Evolutionary conservation across 805 yeast species (phyloP), one percentile per base, ranked within the genome.

Genomic region (Pichia rugopelliculosa): DNA sequence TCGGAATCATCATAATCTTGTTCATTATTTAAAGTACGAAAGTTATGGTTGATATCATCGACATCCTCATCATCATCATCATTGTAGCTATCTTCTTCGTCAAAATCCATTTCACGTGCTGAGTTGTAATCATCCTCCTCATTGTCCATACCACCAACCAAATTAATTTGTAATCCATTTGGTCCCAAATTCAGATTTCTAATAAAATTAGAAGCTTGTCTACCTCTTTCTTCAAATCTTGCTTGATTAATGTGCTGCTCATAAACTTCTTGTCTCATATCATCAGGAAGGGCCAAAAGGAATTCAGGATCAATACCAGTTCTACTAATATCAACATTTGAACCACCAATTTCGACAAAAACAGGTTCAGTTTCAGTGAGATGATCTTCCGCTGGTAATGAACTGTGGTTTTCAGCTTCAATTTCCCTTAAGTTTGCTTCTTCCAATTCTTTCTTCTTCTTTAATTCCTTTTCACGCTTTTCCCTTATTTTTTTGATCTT

Each of bases 241-340:
- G 90, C 71, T 55, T 87, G 93, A 38, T 89, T 70, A 7, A 88
- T 70, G 58, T 89, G 96, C 53, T 88, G 91, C 0, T 90, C 79
- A 59, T 87, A 81, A 0, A 89, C 97, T 59, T 90, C 96, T 53
- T 88, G 95, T 43, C 96, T 72, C 86, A 90, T 85, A 45, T 87
- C 93, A 39, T 87, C 96, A 0, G 97, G 97, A 34, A 90, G 72
- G 0, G 96, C 96, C 56, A 83, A 84, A 51, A 90, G 71, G 61
- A 88, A 90, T 55, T 86, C 91, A 0, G 96, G 95, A 65, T 90
- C 97, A 49, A 90, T 87, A 46, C 87, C 96, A 3, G 96, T 82
- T 0, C 93, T 95, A 37, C 90, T 77, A 34, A 90, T 85, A 59
- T 90, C 95, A 33, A 90, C 89, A 44, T 81, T 80, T 24, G 82